A percentile compares a stretch with the other conserved stretches of the same genome.
Evolutionary conservation across 179 eudicot genomes (phyloP).

Genomic region (Pouteria campechiana): DNA sequence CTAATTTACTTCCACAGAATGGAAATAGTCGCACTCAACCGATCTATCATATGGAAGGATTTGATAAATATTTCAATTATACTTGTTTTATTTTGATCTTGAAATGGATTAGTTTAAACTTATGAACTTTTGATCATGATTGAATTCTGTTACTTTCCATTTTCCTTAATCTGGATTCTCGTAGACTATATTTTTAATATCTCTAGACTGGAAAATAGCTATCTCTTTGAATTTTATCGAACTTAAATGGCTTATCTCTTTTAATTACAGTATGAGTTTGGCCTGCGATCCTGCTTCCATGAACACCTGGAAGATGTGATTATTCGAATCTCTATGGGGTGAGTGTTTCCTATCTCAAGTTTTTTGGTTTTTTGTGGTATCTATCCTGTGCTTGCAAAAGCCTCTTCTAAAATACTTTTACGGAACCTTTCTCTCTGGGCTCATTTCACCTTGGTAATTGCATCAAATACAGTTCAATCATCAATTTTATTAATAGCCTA

Average conservation of each 20-base stretch:
- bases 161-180: no score
- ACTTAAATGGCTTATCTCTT: background rate
- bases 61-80: background rate
- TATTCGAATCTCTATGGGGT: conserved; percentile 53
- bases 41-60: background rate
- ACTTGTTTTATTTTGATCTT: background rate
- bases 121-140: background rate
- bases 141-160: background rate
- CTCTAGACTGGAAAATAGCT: no score
- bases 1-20: no score
- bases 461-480: no score
- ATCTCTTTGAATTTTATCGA: no score
- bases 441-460: no score
- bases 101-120: background rate
- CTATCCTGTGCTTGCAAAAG: background rate
- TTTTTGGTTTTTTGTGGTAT: background rate
- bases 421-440: no score
- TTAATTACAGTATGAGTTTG: conserved; percentile 38
- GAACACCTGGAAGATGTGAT: conserved; percentile 26
- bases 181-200: no score
- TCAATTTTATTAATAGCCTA: no score
- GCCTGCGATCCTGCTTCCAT: conserved; percentile 39
- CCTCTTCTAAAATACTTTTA: background rate
- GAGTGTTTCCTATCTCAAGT: conserved; percentile 2
- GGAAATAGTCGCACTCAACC: no score